Evolutionary conservation across 495 filamentous ascomycete species (phyloP), one percentile per base, ranked within the genome.

Genomic region (Evernia prunastri): DNA sequence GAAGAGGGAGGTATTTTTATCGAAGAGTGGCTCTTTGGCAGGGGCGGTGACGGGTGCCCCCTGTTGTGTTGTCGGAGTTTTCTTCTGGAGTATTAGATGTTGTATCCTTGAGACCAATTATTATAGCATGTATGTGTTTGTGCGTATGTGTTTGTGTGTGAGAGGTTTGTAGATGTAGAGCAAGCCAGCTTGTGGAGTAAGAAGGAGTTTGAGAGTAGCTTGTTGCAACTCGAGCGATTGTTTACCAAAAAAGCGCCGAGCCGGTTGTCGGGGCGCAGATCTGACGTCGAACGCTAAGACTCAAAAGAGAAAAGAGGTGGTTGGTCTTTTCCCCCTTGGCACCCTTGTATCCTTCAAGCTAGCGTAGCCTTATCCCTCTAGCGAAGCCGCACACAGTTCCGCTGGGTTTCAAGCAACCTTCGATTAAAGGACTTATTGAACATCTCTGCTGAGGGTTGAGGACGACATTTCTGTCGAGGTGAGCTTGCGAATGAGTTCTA

Each of bases 391-490:
- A 61, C 58, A 57, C 51, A 60, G n/a, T 54, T 37, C 51, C 54
- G 40, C 36, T 45, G 5, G 29, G 29, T 10, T 63, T 49, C 39
- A 58, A 49, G 39, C 43, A 58, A n/a, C 27, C 25, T 56, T 56
- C 12, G 29, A 13, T 37, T 56, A 23, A 33, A n/a, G n/a, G n/a
- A n/a, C n/a, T 56, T 77, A 74, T 72, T 59, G 49, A 61, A 68
- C 67, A 75, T 74, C 69, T 75, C 72, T 70, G 73, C 69, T 70
- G 71, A 79, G 79, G 79, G 80, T 82, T 82, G 74, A 82, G 80
- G 80, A 82, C 80, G 80, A 82, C 80, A 82, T 25, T 69, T 64
- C 75, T 82, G 80, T 82, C 77, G 77, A 83, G 81, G 81, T 82
- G 66, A 75, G 80, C 69, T 59, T 18, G 35, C 53, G 17, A 13